Percentiles rank a stretch among this genome's conserved stretches.
Conservation (phyloP, 805 yeast species). For the Hanseniaspora guilliermondii region DNA sequence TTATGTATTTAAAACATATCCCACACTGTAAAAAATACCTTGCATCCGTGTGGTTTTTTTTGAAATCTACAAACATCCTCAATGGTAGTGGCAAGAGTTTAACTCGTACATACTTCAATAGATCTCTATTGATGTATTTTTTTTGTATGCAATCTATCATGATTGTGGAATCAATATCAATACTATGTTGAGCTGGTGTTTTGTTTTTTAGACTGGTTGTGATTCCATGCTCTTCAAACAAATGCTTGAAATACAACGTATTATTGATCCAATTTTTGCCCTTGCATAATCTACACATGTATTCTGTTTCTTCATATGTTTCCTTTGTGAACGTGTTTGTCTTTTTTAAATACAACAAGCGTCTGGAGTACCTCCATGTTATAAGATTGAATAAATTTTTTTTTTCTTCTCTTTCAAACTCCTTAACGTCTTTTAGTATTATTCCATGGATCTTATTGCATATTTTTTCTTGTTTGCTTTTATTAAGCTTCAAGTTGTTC, state of each 20-base stretch:
- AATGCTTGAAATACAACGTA: constrained; percentile 16
- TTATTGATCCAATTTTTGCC: constrained; percentile 20
- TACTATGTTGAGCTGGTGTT: background rate
- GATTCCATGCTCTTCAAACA: constrained; percentile 21
- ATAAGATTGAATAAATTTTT: constrained; percentile 14
- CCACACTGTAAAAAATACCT: constrained; percentile 19
- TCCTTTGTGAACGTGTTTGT: background rate
- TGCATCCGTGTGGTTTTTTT: constrained; percentile 14
- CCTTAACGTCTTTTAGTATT: background rate
- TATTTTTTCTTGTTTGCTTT: background rate
- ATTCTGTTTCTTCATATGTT: constrained; percentile 8
- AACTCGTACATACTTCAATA: constrained; percentile 14
- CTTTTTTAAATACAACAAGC: background rate
- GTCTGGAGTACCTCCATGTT: constrained; percentile 12
- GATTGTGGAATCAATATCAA: background rate
- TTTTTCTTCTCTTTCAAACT: background rate
- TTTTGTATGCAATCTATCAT: background rate
- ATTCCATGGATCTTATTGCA: background rate
- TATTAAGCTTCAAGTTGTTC: background rate
- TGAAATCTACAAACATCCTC: constrained; percentile 15
- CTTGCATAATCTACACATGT: constrained; percentile 20
- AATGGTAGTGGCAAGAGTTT: constrained; percentile 18
- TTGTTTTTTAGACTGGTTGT: constrained; percentile 13
- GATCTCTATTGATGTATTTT: constrained; percentile 13
- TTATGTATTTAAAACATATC: constrained; percentile 17